Percentiles rank a stretch among this genome's conserved stretches.
phyloP scores from a whole-genome alignment of 345 rosid genomes.

The Heritiera fomes region DNA sequence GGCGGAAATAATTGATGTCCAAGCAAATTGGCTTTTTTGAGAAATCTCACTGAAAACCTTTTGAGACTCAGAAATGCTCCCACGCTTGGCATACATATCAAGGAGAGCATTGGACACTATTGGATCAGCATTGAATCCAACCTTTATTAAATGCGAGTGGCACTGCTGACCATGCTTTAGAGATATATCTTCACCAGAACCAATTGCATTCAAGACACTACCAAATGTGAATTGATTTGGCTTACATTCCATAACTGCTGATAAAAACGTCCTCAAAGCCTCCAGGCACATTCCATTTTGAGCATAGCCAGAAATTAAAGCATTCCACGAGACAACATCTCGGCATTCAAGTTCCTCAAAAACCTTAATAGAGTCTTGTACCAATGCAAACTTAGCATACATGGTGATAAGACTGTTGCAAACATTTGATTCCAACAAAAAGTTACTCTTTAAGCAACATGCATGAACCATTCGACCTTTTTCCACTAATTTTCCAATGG shows the following conservation, averaged over 20 bases:
- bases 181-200: conserved; percentile 72
- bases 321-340: conserved; percentile 79
- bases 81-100: conserved; percentile 94
- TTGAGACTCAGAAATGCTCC: conserved; percentile 68
- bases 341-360: conserved; percentile 55
- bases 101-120: conserved; percentile 78
- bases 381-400: conserved; percentile 72
- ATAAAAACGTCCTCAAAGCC: conserved; percentile 52
- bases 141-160: conserved; percentile 66
- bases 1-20: conserved; percentile 92
- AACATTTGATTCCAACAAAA: conserved; percentile 52
- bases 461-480: conserved; percentile 69
- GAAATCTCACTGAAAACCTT: conserved; percentile 60
- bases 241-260: conserved; percentile 41
- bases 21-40: conserved; percentile 56
- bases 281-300: conserved; percentile 63
- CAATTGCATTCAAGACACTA: conserved; percentile 81
- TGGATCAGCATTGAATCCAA: conserved; percentile 57
- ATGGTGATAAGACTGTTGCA: conserved; percentile 76
- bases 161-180: conserved; percentile 72
- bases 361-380: conserved; percentile 55
- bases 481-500: conserved; percentile 39
- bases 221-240: conserved; percentile 84
- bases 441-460: conserved; percentile 50
- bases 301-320: conserved; percentile 76